Evolutionary conservation across 371 early-diverging fungal genomes (phyloP), one percentile per base, ranked within the genome.

Genomic region (Synchytrium microbalum): DNA sequence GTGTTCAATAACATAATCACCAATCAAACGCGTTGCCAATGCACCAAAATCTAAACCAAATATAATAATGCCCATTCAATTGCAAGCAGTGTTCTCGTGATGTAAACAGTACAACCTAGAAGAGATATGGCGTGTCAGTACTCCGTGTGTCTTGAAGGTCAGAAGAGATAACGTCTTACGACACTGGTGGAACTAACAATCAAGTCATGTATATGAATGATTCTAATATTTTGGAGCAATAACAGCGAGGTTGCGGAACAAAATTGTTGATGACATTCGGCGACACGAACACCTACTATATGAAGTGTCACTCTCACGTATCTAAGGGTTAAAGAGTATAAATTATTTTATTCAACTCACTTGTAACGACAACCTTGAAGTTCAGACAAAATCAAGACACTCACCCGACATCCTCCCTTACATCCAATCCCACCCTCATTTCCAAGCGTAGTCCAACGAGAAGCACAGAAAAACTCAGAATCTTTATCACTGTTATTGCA

Each of bases 371-470:
- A n/a, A n/a, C n/a, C n/a, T n/a, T n/a, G n/a, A n/a, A n/a, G n/a
- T n/a, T n/a, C n/a, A n/a, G n/a, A n/a, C 14, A 5, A 5, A 26
- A 30, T 2, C 31, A 65, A 62, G n/a, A 27, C 14, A 25, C 5
- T 8, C 59, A 75, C 77, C 71, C 77, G 30, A 30, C 61, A 38
- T 46, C 30, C 27, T 57, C 60, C 19, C 60, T 24, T 31, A 73
- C 16, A 54, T 79, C 79, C 27, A 28, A 72, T 55, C 80, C 75
- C 2, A 88, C 83, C 63, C 89, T 82, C 67, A 85, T 86, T 65
- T 92, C 91, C 60, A 96, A 72, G 71, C 86, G 92, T 19, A 72
- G 76, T 61, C 93, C 94, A 52, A 95, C n/a, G n/a, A n/a, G n/a
- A n/a, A n/a, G n/a, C n/a, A n/a, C n/a, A n/a, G n/a, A n/a, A n/a